A percentile compares a stretch with the other conserved stretches of the same genome.
These are phyloP conservation scores for Rhodotorula sp. DNA, from an alignment of 1,284 basidiomycete genomes.

Conservation along the genomic window DNA sequence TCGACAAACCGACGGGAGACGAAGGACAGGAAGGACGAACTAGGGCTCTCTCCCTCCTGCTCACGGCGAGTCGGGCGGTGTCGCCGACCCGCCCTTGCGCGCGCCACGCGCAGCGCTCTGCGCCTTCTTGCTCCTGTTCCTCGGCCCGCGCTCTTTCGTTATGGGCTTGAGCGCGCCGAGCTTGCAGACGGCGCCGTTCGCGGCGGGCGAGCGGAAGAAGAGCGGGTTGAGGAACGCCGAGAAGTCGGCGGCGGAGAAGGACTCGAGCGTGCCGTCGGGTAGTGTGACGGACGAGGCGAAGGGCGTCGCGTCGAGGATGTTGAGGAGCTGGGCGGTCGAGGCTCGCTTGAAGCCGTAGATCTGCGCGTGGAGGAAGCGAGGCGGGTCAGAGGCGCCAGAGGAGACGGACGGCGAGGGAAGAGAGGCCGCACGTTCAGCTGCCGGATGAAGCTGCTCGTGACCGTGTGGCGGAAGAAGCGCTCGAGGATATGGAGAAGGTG, in stretches of 20 bases:
- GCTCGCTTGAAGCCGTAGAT: conserved; percentile 42
- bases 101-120: neutral
- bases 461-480: conserved; percentile 37
- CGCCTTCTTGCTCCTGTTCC: conserved; percentile 27
- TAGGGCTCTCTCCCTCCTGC: too few species aligned
- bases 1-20: too few species aligned
- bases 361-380: neutral
- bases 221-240: conserved; percentile 27
- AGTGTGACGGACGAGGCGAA: conserved; percentile 5
- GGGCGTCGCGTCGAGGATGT: conserved; percentile 26
- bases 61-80: neutral
- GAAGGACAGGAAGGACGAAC: too few species aligned
- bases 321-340: conserved; percentile 31
- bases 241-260: conserved; percentile 34
- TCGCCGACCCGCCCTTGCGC: neutral
- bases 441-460: conserved; percentile 30
- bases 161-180: conserved; percentile 30
- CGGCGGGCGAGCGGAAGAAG: conserved; percentile 24
- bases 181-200: conserved; percentile 3
- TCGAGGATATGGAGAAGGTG: conserved; percentile 33
- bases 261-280: conserved; percentile 11
- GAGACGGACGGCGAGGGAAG: too few species aligned
- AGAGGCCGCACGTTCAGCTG: conserved; percentile 30
- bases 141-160: conserved; percentile 26
- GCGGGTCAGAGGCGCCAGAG: neutral